These are phyloP conservation scores for Adansonia grandidieri DNA, from an alignment of 441 rosid genomes.

Conservation along the genomic window DNA sequence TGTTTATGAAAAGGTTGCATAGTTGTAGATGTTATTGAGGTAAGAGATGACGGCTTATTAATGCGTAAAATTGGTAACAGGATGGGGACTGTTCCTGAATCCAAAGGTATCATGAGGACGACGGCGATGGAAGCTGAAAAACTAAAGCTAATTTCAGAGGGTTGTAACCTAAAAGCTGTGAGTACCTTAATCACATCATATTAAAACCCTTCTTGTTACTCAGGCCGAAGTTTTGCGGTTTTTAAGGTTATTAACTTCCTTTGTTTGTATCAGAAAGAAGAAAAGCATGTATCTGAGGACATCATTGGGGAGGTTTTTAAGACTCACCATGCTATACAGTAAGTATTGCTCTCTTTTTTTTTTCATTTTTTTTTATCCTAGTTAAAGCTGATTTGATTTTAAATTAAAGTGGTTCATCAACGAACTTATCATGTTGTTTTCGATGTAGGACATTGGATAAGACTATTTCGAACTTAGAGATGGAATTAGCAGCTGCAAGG, in stretches of 20 bases:
- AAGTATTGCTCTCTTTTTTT: slow-evolving; percentile 28
- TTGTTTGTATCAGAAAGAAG: slow-evolving; percentile 78
- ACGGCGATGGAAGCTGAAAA: slow-evolving; percentile 74
- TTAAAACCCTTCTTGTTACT: neutral
- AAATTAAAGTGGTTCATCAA: slow-evolving; percentile 10
- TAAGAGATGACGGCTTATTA: slow-evolving; percentile 26
- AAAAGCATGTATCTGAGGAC: slow-evolving; percentile 62
- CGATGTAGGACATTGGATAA: slow-evolving; percentile 73
- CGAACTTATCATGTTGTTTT: slow-evolving; percentile 27
- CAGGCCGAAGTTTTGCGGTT: slow-evolving; percentile 17
- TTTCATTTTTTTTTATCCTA: neutral
- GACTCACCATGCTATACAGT: slow-evolving; percentile 73
- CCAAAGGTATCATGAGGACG: slow-evolving; percentile 60
- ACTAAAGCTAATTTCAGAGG: slow-evolving; percentile 76
- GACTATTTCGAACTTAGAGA: slow-evolving; percentile 89
- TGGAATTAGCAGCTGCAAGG: slow-evolving; percentile 96
- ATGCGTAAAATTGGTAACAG: slow-evolving; percentile 42
- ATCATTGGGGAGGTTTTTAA: slow-evolving; percentile 64
- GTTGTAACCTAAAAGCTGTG: slow-evolving; percentile 68
- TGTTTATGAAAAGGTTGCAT: neutral
- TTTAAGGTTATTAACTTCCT: slow-evolving; percentile 44
- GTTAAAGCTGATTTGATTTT: slow-evolving; percentile 28
- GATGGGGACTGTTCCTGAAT: slow-evolving; percentile 72
- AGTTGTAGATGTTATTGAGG: neutral
- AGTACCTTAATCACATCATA: slow-evolving; percentile 36